A percentile compares a stretch with the other conserved stretches of the same genome.
These are phyloP conservation scores for Parastagonospora nodorum DNA, from an alignment of 2,329 filamentous ascomycete species.

Conservation along the genomic window DNA sequence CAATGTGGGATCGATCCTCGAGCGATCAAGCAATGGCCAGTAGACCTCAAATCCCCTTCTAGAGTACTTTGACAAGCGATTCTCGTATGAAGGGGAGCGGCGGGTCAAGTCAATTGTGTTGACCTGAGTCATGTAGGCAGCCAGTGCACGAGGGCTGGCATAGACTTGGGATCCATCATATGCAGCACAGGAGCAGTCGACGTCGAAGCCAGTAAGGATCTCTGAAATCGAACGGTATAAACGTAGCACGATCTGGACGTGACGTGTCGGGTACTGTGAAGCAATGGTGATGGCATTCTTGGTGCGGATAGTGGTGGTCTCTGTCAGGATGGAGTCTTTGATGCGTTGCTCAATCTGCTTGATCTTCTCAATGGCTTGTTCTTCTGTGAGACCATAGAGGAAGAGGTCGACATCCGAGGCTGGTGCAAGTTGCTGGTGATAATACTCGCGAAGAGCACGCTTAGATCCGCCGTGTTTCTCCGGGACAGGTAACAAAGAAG, in stretches of 20 bases:
- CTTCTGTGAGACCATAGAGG: constrained; percentile 77
- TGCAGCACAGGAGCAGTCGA: constrained; percentile 80
- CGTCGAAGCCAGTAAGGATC: constrained; percentile 86
- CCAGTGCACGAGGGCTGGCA: constrained; percentile 75
- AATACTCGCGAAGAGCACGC: constrained; percentile 61
- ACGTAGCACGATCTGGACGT: constrained; percentile 84
- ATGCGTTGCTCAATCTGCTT: constrained; percentile 78
- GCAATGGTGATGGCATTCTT: constrained; percentile 88
- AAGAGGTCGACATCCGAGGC: constrained; percentile 89
- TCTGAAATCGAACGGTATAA: constrained; percentile 84
- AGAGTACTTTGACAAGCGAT: constrained; percentile 79
- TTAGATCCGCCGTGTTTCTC: constrained; percentile 55
- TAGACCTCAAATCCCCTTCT: constrained; percentile 84
- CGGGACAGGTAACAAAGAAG: constrained; percentile 69
- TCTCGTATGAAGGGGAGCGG: constrained; percentile 85
- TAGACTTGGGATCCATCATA: constrained; percentile 84
- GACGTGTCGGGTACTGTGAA: constrained; percentile 80
- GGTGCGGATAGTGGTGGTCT: constrained; percentile 82
- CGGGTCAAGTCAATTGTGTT: constrained; percentile 81
- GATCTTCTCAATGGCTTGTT: constrained; percentile 81
- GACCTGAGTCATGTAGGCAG: constrained; percentile 79
- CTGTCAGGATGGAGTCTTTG: constrained; percentile 76
- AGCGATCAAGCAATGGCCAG: constrained; percentile 75
- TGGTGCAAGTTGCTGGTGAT: constrained; percentile 79
- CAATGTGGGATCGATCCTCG: constrained; percentile 81